Evolutionary conservation across 129 eudicot species (phyloP), one percentile per base, ranked within the genome.

Genomic region (Logfia minima): DNA sequence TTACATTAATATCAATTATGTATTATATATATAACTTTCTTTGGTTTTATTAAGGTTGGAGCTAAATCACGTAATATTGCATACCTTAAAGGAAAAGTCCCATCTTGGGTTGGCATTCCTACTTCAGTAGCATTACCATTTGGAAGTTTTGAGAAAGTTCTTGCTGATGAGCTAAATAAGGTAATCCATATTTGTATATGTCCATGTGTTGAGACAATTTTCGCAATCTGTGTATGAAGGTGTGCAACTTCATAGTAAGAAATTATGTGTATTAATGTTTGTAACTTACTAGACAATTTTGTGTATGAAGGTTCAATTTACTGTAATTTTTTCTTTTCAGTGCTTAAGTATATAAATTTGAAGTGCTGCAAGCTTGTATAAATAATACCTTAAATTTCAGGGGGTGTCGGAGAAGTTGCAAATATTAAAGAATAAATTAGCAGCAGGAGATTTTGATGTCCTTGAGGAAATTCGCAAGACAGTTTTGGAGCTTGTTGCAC

Each of bases 51-150:
- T 81, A 87, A 81, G 98, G 98, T 93, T 74, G 98, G 98, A 86
- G 97, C 98, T 60, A 93, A 93, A 84, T 93, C 98, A 37, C 97
- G 98, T 81, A 93, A 93, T 83, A 93, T 90, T 70, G 94, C 93
- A 77, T 83, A 93, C 82, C 88, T 93, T 7, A 90, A 80, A 85
- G 98, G 97, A 77, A 93, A 87, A 85, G 96, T 93, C 68, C 96
- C 97, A 71, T 85, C 98, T 39, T 93, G 92, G 96, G 87, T 93
- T 56, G 92, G 93, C 37, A 89, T 93, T 82, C 98, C 98, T 28
- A 93, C 98, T 16, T 93, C 98, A 32, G 88, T 93, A 65, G 98
- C 98, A 13, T 86, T 93, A 71, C 98, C 98, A 8, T 93, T 93
- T 81, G 98, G 98, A 32, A 84, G 77, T 75, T 93, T 90, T 70